Conservation (phyloP, 169 alveolate genomes). For the Perkinsus chesapeaki region DNA sequence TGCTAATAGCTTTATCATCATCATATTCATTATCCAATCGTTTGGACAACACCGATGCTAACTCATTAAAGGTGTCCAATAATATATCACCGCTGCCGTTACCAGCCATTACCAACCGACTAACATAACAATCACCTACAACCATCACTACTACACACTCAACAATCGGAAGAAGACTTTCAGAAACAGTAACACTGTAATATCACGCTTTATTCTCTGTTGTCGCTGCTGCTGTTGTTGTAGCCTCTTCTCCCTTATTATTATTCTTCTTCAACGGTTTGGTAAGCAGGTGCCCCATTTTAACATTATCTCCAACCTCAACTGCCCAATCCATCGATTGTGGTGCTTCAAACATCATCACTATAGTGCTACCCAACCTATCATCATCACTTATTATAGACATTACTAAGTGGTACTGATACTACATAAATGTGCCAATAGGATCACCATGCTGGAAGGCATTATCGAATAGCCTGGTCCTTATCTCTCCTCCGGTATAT, state of each 20-base stretch:
- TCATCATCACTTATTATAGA: conserved; percentile 60
- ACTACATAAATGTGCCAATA: conserved; percentile 33
- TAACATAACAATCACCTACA: no score
- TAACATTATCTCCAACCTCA: neutral
- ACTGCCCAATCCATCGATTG: conserved; percentile 40
- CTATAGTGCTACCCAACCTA: conserved; percentile 65
- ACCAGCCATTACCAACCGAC: no score
- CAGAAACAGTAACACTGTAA: no score
- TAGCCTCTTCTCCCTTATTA: neutral
- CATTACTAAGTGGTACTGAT: conserved; percentile 29
- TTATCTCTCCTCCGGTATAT: conserved; percentile 8
- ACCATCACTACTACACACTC: no score
- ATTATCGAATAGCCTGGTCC: conserved; percentile 11
- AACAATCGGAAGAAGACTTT: no score
- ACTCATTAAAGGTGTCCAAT: neutral
- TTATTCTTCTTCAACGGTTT: neutral
- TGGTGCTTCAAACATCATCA: conserved; percentile 60
- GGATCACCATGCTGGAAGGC: conserved; percentile 10
- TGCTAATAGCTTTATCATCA: neutral
- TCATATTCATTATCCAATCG: neutral
- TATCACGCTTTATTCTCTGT: no score
- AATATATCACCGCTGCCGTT: no score
- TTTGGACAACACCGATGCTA: neutral
- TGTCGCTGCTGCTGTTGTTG: no score
- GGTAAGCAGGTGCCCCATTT: neutral